Evolutionary conservation across 176 grass and related monocot species (phyloP).

Genomic region (Carex pumila): DNA sequence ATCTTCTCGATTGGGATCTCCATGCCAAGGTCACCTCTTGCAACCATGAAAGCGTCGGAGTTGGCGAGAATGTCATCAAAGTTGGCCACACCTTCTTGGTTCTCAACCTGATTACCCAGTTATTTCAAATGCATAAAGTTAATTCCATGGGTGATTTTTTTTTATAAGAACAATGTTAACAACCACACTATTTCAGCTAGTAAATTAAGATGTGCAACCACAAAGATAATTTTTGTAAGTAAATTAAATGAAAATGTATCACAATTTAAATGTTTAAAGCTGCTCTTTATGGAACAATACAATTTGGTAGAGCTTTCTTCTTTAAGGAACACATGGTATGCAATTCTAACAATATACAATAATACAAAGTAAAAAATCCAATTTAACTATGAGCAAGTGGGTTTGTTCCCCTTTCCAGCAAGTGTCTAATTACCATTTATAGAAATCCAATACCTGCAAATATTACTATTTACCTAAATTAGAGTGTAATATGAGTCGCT

Average conservation of each 20-base stretch:
- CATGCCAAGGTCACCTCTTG: slow-evolving; percentile 76
- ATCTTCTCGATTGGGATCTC: slow-evolving; percentile 93
- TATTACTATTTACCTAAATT: not conserved
- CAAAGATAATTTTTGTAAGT: not conserved
- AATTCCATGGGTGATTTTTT: not conserved
- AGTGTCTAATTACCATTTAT: not conserved
- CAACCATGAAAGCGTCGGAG: slow-evolving; percentile 86
- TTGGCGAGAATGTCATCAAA: slow-evolving; percentile 83
- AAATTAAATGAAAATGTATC: not conserved
- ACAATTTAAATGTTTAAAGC: not conserved
- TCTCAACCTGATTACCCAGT: slow-evolving; percentile 47
- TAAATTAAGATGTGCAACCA: not conserved
- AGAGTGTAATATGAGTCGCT: not conserved
- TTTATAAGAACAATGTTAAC: not conserved
- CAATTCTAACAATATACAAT: not conserved
- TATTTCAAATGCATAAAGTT: not conserved
- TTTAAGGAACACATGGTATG: not conserved
- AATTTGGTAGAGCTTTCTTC: not conserved
- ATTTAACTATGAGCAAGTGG: not conserved
- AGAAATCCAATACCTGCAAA: not conserved
- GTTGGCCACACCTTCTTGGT: slow-evolving; percentile 85
- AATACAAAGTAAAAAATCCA: not conserved
- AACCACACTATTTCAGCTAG: not conserved
- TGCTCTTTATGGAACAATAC: not conserved
- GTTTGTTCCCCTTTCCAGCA: not conserved